Base-by-base conservation (phyloP, 2,329 filamentous ascomycete species). In the Venturia carpophila region DNA sequence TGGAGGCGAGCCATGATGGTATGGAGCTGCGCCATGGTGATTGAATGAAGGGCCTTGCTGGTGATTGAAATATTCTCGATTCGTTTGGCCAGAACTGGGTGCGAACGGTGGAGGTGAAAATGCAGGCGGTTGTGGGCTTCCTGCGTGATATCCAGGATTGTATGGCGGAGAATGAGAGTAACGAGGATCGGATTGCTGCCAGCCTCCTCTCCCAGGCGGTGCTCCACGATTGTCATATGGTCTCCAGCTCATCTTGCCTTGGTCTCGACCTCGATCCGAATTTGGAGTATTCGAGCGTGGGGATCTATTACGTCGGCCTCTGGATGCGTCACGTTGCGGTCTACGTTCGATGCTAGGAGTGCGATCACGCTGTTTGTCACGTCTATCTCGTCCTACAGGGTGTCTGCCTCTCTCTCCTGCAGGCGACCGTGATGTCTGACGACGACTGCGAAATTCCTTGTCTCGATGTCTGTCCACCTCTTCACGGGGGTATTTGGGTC, bases 111-210 rank as follows among this genome's bases (percentile, higher is more conserved):
- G 76, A 41, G 75, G 74, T 11, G 87, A 87, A 75, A 87, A 87
- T 39, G 84, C 87, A 68, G 78, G 76, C 47, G 47, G 47, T 52
- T 24, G 47, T 67, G 75, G 71, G n/a, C 75, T 76, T 68, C 78
- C 77, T 41, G 77, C 74, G 69, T 80, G 78, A 65, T 67, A 84
- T 63, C 79, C 37, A 27, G 80, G 79, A 68, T 79, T 77, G 69
- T 84, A 83, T 64, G 83, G 81, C 47, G 86, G 83, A n/a, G 85
- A 86, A 60, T 83, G 80, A 30, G 80, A 80, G 69, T 83, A 84
- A 65, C 64, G 64, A 24, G 47, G 56, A 55, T 65, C 56, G 13
- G 47, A 43, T 45, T 49, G 62, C 37, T 47, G 62, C 47, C 43
- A 49, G 6, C 45, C 39, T 27, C 63, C 63, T 42, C 55, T n/a